phyloP scores from a whole-genome alignment of 441 rosid species.

The Aquilaria agallochum region DNA sequence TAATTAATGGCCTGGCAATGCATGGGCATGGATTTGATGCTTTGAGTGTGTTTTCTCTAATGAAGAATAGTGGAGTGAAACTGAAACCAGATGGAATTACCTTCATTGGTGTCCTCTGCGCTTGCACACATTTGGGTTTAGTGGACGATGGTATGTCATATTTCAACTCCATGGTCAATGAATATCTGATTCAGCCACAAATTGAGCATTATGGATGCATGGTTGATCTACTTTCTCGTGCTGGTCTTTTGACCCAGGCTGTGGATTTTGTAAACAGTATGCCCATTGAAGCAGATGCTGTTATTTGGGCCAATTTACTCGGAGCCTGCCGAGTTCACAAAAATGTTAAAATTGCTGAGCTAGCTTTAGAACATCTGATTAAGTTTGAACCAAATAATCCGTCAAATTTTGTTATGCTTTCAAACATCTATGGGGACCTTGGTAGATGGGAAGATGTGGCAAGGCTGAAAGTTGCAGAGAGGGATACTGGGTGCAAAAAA shows the following conservation, averaged over 20 bases:
- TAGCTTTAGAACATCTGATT: conserved; percentile 40
- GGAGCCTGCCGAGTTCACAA: conserved; percentile 56
- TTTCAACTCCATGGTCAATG: conserved; percentile 44
- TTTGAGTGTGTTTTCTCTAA: conserved; percentile 38
- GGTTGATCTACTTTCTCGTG: conserved; percentile 63
- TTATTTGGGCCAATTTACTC: conserved; percentile 63
- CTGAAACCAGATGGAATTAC: conserved; percentile 54
- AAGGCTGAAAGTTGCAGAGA: conserved; percentile 53
- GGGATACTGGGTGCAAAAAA: conserved; percentile 58
- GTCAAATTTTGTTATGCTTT: conserved; percentile 47
- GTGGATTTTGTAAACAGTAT: conserved; percentile 45
- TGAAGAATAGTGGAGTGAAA: conserved; percentile 32
- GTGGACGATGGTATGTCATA: conserved; percentile 51
- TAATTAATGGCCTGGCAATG: conserved; percentile 52
- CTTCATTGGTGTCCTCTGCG: conserved; percentile 56
- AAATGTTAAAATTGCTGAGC: conserved; percentile 53
- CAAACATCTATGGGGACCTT: conserved; percentile 51
- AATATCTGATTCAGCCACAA: conserved; percentile 47
- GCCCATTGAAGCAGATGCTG: conserved; percentile 57
- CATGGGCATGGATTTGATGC: conserved; percentile 54
- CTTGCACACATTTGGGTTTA: conserved; percentile 68
- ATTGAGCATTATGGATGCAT: conserved; percentile 75
- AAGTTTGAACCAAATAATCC: conserved; percentile 52
- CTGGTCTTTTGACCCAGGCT: conserved; percentile 56
- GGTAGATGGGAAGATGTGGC: conserved; percentile 61